Conservation (phyloP, 306 rosid genomes). For the Sindora glabra region DNA sequence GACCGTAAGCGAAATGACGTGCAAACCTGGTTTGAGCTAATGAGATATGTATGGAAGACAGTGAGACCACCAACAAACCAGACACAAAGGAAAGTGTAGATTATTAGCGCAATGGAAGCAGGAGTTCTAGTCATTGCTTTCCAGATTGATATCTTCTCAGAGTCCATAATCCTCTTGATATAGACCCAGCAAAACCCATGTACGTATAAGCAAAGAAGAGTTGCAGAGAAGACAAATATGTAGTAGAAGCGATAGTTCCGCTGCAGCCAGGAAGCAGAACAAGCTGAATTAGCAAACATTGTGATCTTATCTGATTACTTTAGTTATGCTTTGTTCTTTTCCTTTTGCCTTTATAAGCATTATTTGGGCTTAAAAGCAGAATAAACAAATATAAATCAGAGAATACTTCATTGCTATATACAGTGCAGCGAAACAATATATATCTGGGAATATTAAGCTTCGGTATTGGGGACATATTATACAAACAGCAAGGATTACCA, state of each 20-base stretch:
- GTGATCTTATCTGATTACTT: conserved; percentile 1
- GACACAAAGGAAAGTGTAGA: conserved; percentile 42
- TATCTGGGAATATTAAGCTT: background rate
- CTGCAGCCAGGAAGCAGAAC: conserved; percentile 30
- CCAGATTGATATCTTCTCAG: conserved; percentile 49
- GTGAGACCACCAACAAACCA: conserved; percentile 81
- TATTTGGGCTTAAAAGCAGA: background rate
- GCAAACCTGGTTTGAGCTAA: conserved; percentile 65
- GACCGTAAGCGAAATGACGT: background rate
- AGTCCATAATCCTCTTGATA: conserved; percentile 42
- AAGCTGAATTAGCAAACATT: conserved; percentile 5
- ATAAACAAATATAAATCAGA: background rate
- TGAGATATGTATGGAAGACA: conserved; percentile 61
- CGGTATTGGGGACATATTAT: background rate
- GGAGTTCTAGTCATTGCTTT: conserved; percentile 64
- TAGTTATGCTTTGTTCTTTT: background rate
- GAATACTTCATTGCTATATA: background rate
- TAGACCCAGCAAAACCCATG: conserved; percentile 79
- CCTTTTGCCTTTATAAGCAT: background rate
- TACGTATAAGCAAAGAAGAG: conserved; percentile 56
- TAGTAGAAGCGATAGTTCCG: conserved; percentile 71
- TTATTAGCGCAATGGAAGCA: conserved; percentile 50
- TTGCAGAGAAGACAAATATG: conserved; percentile 50
- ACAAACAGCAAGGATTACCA: conserved; percentile 36
- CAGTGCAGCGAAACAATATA: too few relatives aligned